Base-by-base conservation (phyloP, 345 rosid species). In the thale cress (Arabidopsis thaliana) region DNA sequence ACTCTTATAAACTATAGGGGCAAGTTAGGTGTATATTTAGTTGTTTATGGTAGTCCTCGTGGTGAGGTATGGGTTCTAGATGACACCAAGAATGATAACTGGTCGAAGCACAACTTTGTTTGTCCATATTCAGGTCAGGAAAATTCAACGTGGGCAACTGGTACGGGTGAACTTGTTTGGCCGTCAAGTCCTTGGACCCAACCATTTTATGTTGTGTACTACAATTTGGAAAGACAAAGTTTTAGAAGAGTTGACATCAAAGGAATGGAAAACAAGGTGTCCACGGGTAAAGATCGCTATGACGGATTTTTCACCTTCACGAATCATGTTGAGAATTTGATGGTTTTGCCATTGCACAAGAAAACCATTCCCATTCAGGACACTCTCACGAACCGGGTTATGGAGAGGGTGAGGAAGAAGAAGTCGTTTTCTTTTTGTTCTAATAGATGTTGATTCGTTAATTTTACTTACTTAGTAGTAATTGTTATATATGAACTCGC, bases 111-210 rank as follows among this genome's bases (percentile, higher is more conserved):
- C n/a, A 1, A 2, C 3, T 50, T 50, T 67, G 7, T 8, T 37
- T 50, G 36, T 36, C 48, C 36, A 41, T 7, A 16, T 12, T 0
- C 1, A 10, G 0, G 2, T 8, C 2, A 4, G 1, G 3, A 3
- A 13, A 34, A 16, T 36, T 66, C 59, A 23, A 37, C 50, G 0
- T 36, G 14, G 71, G 14, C 24, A 23, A 23, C 13, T 50, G 48
- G 50, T 50, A 66, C 23, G 8, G 71, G 59, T 36, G 71, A 66
- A 24, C 2, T 66, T 36, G 59, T 7, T 50, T 50, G 71, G 71
- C 3, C 2, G 8, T 28, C 30, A 67, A 37, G 9, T 50, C 48
- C 14, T 67, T 37, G 13, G 59, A 49, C 14, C 24, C 1, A 8
- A 12, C 48, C 59, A 51, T 67, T 36, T 12, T 23, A 51, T 51